phyloP scores from a whole-genome alignment of 495 filamentous ascomycete genomes.

The Penicillium subrubescens region DNA sequence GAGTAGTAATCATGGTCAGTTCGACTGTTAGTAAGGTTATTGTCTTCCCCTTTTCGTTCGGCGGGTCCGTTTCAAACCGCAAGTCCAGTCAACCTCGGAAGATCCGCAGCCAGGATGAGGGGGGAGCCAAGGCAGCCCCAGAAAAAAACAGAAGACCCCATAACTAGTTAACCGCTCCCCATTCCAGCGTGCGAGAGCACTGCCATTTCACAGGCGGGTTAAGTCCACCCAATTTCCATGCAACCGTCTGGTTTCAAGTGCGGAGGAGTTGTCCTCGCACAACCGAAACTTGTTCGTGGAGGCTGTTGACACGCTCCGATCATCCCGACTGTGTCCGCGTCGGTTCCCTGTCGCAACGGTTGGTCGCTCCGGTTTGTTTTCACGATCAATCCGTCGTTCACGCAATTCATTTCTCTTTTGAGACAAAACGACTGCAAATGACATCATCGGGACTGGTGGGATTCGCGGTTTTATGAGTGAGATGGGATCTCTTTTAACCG shows the following conservation, averaged over 20 bases:
- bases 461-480: conserved; percentile 1
- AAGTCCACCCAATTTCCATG: conserved; percentile 4
- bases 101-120: conserved; percentile 43
- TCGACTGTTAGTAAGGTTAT: too few relatives aligned
- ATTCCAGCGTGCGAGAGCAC: conserved; percentile 14
- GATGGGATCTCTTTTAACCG: conserved; percentile 18
- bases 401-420: conserved; percentile 18
- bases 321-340: conserved; percentile 17
- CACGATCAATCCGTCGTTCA: background rate
- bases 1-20: too few relatives aligned
- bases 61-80: conserved; percentile 32
- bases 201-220: conserved; percentile 25
- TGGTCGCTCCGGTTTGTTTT: conserved; percentile 20
- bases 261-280: conserved; percentile 6
- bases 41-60: background rate
- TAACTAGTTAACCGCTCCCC: background rate
- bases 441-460: conserved; percentile 23
- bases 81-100: conserved; percentile 37
- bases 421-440: conserved; percentile 13
- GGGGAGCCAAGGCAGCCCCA: conserved; percentile 23
- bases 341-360: conserved; percentile 4
- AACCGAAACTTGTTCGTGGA: conserved; percentile 17
- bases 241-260: conserved; percentile 16
- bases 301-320: conserved; percentile 8
- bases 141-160: background rate